Evolutionary conservation across 192 early-diverging fungal genomes (phyloP).

Genomic region (Coemansia sp.): DNA sequence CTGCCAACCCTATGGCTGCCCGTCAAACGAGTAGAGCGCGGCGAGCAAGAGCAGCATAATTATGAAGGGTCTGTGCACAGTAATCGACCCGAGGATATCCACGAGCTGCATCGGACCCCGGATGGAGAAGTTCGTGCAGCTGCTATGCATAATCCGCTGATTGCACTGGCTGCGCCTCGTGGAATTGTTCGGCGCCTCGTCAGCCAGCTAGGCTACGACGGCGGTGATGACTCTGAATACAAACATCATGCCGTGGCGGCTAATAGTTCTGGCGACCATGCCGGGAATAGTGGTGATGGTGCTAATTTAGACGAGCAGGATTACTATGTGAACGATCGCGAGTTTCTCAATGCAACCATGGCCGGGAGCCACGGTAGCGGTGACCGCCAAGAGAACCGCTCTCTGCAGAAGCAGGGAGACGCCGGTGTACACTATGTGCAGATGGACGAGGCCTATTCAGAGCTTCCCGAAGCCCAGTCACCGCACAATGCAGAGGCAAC

Average conservation of each 20-base stretch:
- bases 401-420: not conserved
- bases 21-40: constrained; percentile 8
- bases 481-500: not conserved
- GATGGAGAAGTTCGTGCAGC: not conserved
- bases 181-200: not conserved
- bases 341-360: no score
- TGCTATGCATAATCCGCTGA: not conserved
- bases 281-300: not conserved
- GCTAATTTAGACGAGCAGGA: not conserved
- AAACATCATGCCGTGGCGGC: not conserved
- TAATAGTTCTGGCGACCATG: not conserved
- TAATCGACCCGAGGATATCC: no score
- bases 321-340: no score
- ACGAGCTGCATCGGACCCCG: no score
- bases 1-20: constrained; percentile 75
- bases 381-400: not conserved
- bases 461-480: not conserved
- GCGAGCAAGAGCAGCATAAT: no score
- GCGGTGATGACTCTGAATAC: no score
- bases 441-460: not conserved
- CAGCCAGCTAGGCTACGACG: not conserved
- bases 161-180: not conserved
- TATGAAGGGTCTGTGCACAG: no score
- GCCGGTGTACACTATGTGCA: no score
- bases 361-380: no score